A percentile compares a stretch with the other conserved stretches of the same genome.
Conservation (phyloP, 805 yeast species). For the Yamadazyma phyllophila region DNA sequence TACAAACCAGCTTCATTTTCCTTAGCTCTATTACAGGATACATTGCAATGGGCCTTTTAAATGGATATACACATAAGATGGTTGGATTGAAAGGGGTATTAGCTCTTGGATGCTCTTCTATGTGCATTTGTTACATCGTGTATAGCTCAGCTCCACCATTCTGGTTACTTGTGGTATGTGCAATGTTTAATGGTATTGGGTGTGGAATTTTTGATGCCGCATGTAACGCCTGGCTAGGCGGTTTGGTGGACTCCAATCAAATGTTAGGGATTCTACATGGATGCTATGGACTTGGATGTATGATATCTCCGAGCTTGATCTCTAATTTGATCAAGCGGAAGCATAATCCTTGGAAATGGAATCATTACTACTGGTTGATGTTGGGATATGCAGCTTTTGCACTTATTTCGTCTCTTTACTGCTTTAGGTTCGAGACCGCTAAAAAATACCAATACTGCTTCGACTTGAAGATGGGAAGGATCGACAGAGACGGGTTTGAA, state of each 20-base stretch:
- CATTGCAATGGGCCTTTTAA: conserved; percentile 48
- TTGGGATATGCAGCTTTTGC: conserved; percentile 23
- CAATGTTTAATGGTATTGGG: conserved; percentile 51
- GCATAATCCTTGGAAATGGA: conserved; percentile 45
- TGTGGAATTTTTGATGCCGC: conserved; percentile 57
- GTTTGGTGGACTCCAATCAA: conserved; percentile 46
- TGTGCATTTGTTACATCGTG: conserved; percentile 38
- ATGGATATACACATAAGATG: conserved; percentile 37
- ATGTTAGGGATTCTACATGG: conserved; percentile 53
- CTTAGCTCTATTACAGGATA: conserved; percentile 56
- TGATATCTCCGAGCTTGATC: conserved; percentile 48
- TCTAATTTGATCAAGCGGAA: conserved; percentile 39
- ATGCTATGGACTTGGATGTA: conserved; percentile 52
- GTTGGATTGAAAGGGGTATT: conserved; percentile 51
- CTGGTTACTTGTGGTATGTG: conserved; percentile 35
- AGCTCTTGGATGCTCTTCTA: conserved; percentile 29
- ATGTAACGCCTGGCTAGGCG: conserved; percentile 53
- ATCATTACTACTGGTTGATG: conserved; percentile 42
- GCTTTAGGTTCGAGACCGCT: conserved; percentile 44
- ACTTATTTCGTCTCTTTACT: conserved; percentile 20
- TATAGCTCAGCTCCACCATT: conserved; percentile 44
- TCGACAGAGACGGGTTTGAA: conserved; percentile 7
- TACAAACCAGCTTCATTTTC: conserved; percentile 48
- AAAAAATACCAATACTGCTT: conserved; percentile 38
- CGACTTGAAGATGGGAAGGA: conserved; percentile 12